Evolutionary conservation across 352 stramenopile genomes (phyloP).

Genomic region (Globisporangium emineosum): DNA sequence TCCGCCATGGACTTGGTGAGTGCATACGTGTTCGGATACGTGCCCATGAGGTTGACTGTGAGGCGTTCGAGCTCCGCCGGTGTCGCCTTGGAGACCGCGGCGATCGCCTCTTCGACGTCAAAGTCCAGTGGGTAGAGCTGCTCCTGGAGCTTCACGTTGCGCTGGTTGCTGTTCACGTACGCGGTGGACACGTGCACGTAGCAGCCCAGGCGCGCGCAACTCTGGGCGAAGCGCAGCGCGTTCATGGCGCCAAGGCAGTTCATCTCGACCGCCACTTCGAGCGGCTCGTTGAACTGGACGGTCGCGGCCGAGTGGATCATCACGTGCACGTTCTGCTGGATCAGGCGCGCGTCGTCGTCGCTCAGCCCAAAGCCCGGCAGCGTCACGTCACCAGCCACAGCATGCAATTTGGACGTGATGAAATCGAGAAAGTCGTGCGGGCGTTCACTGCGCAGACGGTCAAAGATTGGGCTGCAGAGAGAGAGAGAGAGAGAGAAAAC

Average conservation of each 20-base stretch:
- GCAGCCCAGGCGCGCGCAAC: conserved; percentile 42
- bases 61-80: conserved; percentile 59
- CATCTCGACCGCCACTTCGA: conserved; percentile 85
- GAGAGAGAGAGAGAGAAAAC: not conserved
- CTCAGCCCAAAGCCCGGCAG: conserved; percentile 57
- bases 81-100: conserved; percentile 46
- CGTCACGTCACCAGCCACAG: conserved; percentile 72
- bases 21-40: conserved; percentile 88
- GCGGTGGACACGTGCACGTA: conserved; percentile 84
- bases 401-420: conserved; percentile 49
- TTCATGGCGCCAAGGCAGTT: conserved; percentile 75
- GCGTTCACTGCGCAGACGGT: conserved; percentile 53
- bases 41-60: conserved; percentile 77
- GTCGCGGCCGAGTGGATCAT: conserved; percentile 85
- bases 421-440: conserved; percentile 46
- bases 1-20: conserved; percentile 89
- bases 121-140: conserved; percentile 87
- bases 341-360: conserved; percentile 32
- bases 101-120: conserved; percentile 64
- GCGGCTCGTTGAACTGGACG: conserved; percentile 83
- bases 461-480: conserved; percentile 55
- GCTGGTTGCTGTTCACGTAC: conserved; percentile 84
- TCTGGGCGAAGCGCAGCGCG: conserved; percentile 57
- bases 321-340: conserved; percentile 53
- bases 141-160: conserved; percentile 50